A percentile compares a stretch with the other conserved stretches of the same genome.
phyloP scores from a whole-genome alignment of 495 filamentous ascomycete genomes.

The Penicillium herquei region DNA sequence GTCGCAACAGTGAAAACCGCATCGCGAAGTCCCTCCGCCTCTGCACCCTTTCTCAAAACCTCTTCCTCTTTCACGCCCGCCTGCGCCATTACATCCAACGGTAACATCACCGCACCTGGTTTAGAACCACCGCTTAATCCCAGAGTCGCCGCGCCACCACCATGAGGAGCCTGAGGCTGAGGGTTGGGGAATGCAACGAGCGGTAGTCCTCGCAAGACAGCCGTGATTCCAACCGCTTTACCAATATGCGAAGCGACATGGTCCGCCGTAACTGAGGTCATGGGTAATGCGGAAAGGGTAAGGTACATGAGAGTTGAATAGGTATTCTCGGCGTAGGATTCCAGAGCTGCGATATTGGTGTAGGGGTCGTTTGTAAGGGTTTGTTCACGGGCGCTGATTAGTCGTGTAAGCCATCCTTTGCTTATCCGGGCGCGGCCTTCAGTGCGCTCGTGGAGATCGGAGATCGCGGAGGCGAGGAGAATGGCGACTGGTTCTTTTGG shows the following conservation, averaged over 20 bases:
- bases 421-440: constrained; percentile 58
- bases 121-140: constrained; percentile 29
- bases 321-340: constrained; percentile 88
- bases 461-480: constrained; percentile 68
- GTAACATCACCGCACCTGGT: constrained; percentile 72
- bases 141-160: constrained; percentile 23
- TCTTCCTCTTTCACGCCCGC: constrained; percentile 80
- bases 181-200: constrained; percentile 75
- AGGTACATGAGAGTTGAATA: constrained; percentile 93
- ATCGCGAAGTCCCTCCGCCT: constrained; percentile 76
- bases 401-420: constrained; percentile 75
- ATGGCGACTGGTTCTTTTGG: constrained; percentile 91
- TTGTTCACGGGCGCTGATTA: constrained; percentile 77
- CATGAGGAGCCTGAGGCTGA: constrained; percentile 52
- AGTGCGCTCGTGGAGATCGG: constrained; percentile 55
- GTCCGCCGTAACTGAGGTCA: constrained; percentile 80
- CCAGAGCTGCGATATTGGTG: constrained; percentile 66
- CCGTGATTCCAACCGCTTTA: constrained; percentile 85
- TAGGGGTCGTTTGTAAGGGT: constrained; percentile 84
- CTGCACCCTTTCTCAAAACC: constrained; percentile 73
- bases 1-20: constrained; percentile 92
- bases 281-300: constrained; percentile 71
- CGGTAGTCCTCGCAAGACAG: constrained; percentile 79
- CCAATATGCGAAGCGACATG: constrained; percentile 93
- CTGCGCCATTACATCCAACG: constrained; percentile 87